These are phyloP conservation scores for Pichia kluyveri DNA, from an alignment of 805 yeast genomes.

Conservation along the genomic window DNA sequence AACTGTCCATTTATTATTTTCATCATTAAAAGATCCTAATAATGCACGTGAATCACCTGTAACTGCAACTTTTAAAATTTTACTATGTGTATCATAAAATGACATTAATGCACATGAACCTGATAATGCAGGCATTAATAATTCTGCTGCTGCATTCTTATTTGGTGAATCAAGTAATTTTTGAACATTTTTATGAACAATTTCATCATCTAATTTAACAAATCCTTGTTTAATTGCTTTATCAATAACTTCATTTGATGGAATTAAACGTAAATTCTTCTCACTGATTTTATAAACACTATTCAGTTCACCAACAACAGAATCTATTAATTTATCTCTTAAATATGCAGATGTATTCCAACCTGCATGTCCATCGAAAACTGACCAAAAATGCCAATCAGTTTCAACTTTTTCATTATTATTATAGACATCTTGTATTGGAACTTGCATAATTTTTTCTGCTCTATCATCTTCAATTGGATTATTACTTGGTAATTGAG, in stretches of 20 bases:
- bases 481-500: conserved; percentile 83
- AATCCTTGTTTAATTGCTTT: conserved; percentile 77
- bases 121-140: conserved; percentile 84
- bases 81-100: conserved; percentile 71
- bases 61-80: conserved; percentile 77
- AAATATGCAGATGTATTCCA: conserved; percentile 87
- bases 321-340: conserved; percentile 66
- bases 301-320: conserved; percentile 71
- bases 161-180: conserved; percentile 61
- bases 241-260: conserved; percentile 63
- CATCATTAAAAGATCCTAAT: conserved; percentile 58
- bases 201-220: conserved; percentile 73
- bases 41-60: conserved; percentile 95
- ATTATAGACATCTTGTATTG: conserved; percentile 52
- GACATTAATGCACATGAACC: conserved; percentile 92
- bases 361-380: conserved; percentile 96
- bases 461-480: conserved; percentile 94
- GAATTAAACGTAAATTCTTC: conserved; percentile 45
- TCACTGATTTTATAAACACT: conserved; percentile 52
- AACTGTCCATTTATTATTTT: conserved; percentile 72
- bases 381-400: conserved; percentile 93
- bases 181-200: conserved; percentile 67
- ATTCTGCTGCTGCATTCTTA: conserved; percentile 58
- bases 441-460: conserved; percentile 70
- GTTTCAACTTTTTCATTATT: conserved; percentile 34